phyloP scores from a whole-genome alignment of 2,329 filamentous ascomycete genomes.

The Phialocephala subalpina region DNA sequence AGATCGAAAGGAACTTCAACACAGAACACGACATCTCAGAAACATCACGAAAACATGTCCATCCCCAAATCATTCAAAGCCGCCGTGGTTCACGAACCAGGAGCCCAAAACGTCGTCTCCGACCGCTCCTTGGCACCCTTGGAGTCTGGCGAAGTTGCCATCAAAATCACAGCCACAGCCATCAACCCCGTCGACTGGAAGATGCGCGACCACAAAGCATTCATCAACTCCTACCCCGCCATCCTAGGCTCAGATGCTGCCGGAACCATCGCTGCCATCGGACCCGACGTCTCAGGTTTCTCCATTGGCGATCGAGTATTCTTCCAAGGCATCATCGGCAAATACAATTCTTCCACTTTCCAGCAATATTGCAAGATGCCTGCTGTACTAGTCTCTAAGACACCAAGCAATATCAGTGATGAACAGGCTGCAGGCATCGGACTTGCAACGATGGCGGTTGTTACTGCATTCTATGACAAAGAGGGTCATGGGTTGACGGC shows the following conservation, averaged over 20 bases:
- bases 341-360: background rate
- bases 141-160: slow-evolving; percentile 38
- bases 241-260: slow-evolving; percentile 43
- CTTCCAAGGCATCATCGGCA: slow-evolving; percentile 3
- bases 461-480: slow-evolving; percentile 36
- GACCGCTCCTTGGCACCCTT: too few relatives aligned
- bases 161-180: slow-evolving; percentile 44
- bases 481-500: slow-evolving; percentile 13
- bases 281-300: slow-evolving; percentile 39
- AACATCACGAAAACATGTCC: too few relatives aligned
- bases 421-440: background rate
- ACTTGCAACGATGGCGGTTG: slow-evolving; percentile 32
- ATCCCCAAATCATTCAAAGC: too few relatives aligned
- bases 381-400: slow-evolving; percentile 31
- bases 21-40: too few relatives aligned
- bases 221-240: slow-evolving; percentile 37
- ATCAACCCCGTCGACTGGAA: slow-evolving; percentile 49
- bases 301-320: slow-evolving; percentile 43
- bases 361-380: slow-evolving; percentile 35
- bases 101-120: too few relatives aligned
- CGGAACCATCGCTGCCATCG: slow-evolving; percentile 42
- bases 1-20: too few relatives aligned
- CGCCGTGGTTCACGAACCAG: too few relatives aligned
- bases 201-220: slow-evolving; percentile 36
- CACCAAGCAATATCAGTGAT: slow-evolving; percentile 10